These are phyloP conservation scores for sorghum (Sorghum bicolor) DNA, from an alignment of 176 grass and related monocot species.

Conservation along the genomic window DNA sequence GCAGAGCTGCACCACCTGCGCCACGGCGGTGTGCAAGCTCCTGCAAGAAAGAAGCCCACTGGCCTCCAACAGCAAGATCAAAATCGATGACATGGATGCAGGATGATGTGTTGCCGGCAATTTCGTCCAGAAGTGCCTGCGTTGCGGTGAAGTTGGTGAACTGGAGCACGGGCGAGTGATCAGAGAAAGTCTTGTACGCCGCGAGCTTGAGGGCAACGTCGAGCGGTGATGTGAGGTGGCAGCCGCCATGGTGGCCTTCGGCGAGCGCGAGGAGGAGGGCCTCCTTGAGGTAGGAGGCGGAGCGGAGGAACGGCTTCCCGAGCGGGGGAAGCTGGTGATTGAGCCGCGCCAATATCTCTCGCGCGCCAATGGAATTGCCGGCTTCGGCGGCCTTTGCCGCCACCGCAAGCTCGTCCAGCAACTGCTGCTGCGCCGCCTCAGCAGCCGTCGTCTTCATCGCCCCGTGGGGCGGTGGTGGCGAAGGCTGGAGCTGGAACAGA, in stretches of 20 bases:
- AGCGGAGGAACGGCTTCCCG: slow-evolving; percentile 92
- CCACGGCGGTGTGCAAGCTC: slow-evolving; percentile 62
- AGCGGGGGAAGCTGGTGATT: slow-evolving; percentile 91
- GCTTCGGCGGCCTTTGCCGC: slow-evolving; percentile 79
- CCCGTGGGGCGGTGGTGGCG: slow-evolving; percentile 30
- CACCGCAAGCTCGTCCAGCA: slow-evolving; percentile 57
- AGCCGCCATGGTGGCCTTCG: slow-evolving; percentile 23
- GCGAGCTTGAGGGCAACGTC: slow-evolving; percentile 69
- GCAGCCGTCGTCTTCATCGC: slow-evolving; percentile 32
- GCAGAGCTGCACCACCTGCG: slow-evolving; percentile 15
- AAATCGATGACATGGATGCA: slow-evolving; percentile 89
- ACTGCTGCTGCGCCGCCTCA: slow-evolving; percentile 48
- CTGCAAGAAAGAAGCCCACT: slow-evolving; percentile 93
- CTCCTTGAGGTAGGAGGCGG: slow-evolving; percentile 94
- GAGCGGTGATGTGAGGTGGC: slow-evolving; percentile 38
- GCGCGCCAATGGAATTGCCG: slow-evolving; percentile 68
- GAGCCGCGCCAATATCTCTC: slow-evolving; percentile 99
- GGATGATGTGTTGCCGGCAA: slow-evolving; percentile 34
- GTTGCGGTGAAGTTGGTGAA: slow-evolving; percentile 83
- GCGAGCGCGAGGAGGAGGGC: slow-evolving; percentile 68
- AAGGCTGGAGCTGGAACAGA: slow-evolving; percentile 61
- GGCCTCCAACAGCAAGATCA: slow-evolving; percentile 68
- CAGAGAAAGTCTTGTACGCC: slow-evolving; percentile 79
- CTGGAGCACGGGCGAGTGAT: slow-evolving; percentile 69
- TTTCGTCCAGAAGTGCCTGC: slow-evolving; percentile 76